Conservation (phyloP, 225 moss, liverwort and hornwort genomes). For the Physcomitrellopsis africana region DNA sequence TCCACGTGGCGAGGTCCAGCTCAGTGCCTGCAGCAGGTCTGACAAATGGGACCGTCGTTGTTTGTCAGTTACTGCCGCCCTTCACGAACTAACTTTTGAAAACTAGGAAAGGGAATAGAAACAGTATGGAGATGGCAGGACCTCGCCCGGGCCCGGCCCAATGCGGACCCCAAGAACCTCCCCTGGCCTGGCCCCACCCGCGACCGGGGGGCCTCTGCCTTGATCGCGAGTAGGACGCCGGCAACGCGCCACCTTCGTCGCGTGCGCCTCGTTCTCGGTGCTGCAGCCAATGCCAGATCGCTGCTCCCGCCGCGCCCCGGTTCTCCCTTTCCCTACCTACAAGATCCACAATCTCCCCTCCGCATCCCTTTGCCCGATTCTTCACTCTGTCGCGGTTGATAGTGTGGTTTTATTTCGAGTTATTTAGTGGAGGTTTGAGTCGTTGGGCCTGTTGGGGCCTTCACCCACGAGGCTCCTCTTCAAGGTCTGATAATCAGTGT, state of each 20-base stretch:
- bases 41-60: too few species aligned
- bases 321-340: conserved; percentile 9
- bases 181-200: neutral
- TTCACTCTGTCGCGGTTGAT: rapidly evolving
- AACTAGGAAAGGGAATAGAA: too few species aligned
- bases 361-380: conserved; percentile 32
- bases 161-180: too few species aligned
- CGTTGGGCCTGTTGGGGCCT: neutral
- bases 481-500: too few species aligned
- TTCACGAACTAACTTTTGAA: too few species aligned
- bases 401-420: neutral
- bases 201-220: conserved; percentile 21
- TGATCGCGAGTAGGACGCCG: conserved; percentile 41
- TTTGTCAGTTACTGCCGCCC: too few species aligned
- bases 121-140: too few species aligned
- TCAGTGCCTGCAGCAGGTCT: too few species aligned
- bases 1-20: too few species aligned
- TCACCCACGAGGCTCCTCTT: too few species aligned
- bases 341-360: conserved; percentile 29
- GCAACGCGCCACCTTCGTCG: conserved; percentile 50
- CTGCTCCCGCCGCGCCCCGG: neutral
- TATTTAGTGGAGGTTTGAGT: conserved; percentile 4
- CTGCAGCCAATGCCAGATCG: conserved; percentile 34
- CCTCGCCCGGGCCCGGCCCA: too few species aligned
- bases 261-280: conserved; percentile 29